A percentile compares a stretch with the other conserved stretches of the same genome.
These are phyloP conservation scores for Crassisporium funariophilum DNA, from an alignment of 768 basidiomycete genomes.

Conservation along the genomic window DNA sequence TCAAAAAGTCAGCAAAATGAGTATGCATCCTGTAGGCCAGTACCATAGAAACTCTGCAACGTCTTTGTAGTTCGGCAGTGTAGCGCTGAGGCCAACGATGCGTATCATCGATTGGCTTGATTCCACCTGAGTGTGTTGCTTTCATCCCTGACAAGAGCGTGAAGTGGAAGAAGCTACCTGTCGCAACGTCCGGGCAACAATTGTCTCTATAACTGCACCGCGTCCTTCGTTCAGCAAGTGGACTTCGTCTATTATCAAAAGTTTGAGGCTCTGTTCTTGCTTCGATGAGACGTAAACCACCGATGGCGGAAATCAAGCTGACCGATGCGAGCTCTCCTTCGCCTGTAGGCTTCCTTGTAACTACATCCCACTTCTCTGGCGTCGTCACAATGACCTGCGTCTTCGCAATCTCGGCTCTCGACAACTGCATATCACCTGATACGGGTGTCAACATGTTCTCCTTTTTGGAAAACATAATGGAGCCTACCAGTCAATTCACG, in stretches of 20 bases:
- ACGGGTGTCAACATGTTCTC: conserved; percentile 19
- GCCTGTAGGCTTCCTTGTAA: conserved; percentile 94
- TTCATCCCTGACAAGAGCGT: neutral
- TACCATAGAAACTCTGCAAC: conserved; percentile 94
- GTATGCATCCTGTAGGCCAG: conserved; percentile 9
- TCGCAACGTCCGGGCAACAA: conserved; percentile 92
- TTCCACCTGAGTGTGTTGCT: conserved; percentile 66
- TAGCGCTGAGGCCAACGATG: conserved; percentile 94
- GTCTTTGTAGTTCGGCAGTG: conserved; percentile 95
- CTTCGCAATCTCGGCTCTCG: conserved; percentile 88
- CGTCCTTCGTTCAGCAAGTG: conserved; percentile 97
- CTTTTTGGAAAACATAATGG: neutral
- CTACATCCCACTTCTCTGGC: conserved; percentile 99
- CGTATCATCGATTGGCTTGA: conserved; percentile 95
- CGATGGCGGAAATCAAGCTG: conserved; percentile 23
- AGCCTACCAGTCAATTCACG: conserved; percentile 82
- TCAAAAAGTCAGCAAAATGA: neutral
- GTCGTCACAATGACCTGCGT: conserved; percentile 99
- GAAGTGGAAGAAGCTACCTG: conserved; percentile 51
- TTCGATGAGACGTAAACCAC: neutral
- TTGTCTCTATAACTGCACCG: conserved; percentile 97
- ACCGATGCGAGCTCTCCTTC: conserved; percentile 97
- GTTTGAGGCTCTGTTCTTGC: conserved; percentile 73
- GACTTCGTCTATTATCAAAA: conserved; percentile 97
- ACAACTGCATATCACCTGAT: conserved; percentile 93